Base-by-base conservation (phyloP, 2,329 filamentous ascomycete species). In the Berkeleyomyces basicola region DNA sequence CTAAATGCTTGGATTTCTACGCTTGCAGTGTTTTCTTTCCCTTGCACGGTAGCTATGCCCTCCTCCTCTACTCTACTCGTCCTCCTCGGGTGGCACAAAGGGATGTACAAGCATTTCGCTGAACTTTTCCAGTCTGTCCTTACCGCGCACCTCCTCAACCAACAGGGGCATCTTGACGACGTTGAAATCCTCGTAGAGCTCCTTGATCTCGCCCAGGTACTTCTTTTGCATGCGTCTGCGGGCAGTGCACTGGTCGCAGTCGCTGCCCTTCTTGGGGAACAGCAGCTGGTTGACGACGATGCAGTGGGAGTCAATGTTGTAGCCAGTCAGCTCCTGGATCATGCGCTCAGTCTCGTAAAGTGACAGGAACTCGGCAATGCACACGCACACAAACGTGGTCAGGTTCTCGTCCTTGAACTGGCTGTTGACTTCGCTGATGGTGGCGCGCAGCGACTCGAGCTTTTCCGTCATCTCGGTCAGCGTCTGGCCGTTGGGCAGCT, bases 331-430 rank as follows among this genome's bases (percentile, higher is more conserved):
- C 78, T 99, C 93, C 79, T 99, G 93, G 70, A 99, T 97, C 93
- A 99, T 97, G 70, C 93, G 88, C 79, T 99, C 93, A 66, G 93
- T 99, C 80, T 99, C 93, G 77, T 99, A 99, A 61, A 99, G 80
- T 44, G 86, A 91, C 69, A 99, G 75, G 77, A 99, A 99, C 76
- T 99, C 93, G 61, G 93, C 89, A 73, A 99, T 99, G 74, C 93
- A 96, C 65, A 99, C 93, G 73, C 93, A 97, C 61, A 99, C 90
- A 71, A 99, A 99, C 0, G 93, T 99, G 31, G 91, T 96, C 69
- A 96, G 82, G 67, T 90, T 87, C 63, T 93, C 86, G 72, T 99
- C 88, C 79, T 99, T 96, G 82, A 99, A 99, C 75, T 99, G 93
- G 59, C 88, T 82, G 77, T 99, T 99, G 70, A 99, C 93, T 73